These are phyloP conservation scores for Trifolium pratense DNA, from an alignment of 306 rosid genomes.

Conservation along the genomic window DNA sequence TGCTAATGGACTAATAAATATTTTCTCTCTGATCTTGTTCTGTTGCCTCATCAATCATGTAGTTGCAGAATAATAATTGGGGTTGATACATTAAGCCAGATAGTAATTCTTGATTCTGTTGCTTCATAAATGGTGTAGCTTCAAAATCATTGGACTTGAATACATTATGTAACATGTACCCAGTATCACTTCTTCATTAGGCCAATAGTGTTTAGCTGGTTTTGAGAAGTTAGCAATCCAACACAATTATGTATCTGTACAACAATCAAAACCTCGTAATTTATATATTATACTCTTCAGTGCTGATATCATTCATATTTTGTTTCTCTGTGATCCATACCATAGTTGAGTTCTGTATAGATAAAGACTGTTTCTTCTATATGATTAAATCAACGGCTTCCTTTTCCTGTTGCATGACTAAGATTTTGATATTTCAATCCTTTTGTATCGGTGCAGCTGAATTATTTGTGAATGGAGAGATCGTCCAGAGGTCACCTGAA, in stretches of 20 bases:
- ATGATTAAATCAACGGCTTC: background rate
- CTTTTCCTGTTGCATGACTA: slow-evolving; percentile 13
- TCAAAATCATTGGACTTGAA: slow-evolving; percentile 53
- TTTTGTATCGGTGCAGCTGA: slow-evolving; percentile 59
- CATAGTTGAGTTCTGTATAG: background rate
- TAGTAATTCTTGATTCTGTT: no score
- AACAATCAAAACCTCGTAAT: background rate
- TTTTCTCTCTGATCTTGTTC: slow-evolving; percentile 45
- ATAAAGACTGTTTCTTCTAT: background rate
- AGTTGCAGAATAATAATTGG: slow-evolving; percentile 52
- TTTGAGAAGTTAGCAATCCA: slow-evolving; percentile 20
- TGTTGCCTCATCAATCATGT: slow-evolving; percentile 43
- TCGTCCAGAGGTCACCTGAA: slow-evolving; percentile 81
- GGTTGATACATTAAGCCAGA: no score
- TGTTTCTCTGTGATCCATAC: slow-evolving; percentile 3
- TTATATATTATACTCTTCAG: background rate
- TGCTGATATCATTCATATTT: background rate
- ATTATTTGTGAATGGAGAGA: slow-evolving; percentile 78
- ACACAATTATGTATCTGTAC: background rate
- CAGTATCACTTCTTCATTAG: slow-evolving; percentile 16
- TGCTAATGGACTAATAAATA: slow-evolving; percentile 65
- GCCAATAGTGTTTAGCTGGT: background rate
- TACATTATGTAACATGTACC: slow-evolving; percentile 31
- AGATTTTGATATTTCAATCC: background rate
- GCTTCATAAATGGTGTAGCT: slow-evolving; percentile 42